Evolutionary conservation across 2,329 filamentous ascomycete genomes (phyloP).

Genomic region (Cordyceps javanica): DNA sequence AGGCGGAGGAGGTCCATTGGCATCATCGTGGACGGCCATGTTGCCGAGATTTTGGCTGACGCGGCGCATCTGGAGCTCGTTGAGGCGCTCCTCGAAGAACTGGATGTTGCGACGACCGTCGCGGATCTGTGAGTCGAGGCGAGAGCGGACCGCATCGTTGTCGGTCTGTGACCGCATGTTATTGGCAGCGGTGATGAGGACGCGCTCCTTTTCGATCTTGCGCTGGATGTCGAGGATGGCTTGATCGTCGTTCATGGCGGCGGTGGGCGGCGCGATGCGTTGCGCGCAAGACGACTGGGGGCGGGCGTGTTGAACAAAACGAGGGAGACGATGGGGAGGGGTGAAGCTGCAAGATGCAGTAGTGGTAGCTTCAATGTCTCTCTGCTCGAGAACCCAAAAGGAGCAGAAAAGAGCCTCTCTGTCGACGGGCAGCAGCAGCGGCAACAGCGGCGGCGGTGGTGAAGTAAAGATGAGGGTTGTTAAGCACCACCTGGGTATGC

Average conservation of each 20-base stretch:
- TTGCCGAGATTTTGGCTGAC: constrained; percentile 61
- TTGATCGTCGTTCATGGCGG: constrained; percentile 58
- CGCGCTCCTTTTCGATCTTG: constrained; percentile 98
- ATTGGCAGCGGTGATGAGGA: constrained; percentile 87
- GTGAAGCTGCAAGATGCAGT: background rate
- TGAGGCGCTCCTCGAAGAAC: constrained; percentile 90
- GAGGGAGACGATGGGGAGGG: background rate
- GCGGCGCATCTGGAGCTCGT: constrained; percentile 78
- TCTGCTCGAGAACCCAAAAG: background rate
- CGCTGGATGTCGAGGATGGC: constrained; percentile 74
- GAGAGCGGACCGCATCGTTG: constrained; percentile 84
- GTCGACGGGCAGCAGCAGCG: background rate
- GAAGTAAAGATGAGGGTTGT: background rate
- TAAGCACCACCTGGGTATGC: background rate
- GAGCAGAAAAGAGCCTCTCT: background rate
- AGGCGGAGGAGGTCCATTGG: constrained; percentile 52
- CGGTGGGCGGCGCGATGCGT: constrained; percentile 33
- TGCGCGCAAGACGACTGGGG: constrained; percentile 29
- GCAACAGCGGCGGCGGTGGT: background rate
- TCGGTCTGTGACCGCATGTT: constrained; percentile 93
- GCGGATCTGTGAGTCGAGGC: constrained; percentile 88
- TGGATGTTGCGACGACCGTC: constrained; percentile 89
- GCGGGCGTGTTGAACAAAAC: background rate
- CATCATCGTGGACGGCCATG: constrained; percentile 47
- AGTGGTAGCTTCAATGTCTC: background rate